Evolutionary conservation across 345 rosid genomes (phyloP).

Genomic region (Eucalyptus erythrocorys): DNA sequence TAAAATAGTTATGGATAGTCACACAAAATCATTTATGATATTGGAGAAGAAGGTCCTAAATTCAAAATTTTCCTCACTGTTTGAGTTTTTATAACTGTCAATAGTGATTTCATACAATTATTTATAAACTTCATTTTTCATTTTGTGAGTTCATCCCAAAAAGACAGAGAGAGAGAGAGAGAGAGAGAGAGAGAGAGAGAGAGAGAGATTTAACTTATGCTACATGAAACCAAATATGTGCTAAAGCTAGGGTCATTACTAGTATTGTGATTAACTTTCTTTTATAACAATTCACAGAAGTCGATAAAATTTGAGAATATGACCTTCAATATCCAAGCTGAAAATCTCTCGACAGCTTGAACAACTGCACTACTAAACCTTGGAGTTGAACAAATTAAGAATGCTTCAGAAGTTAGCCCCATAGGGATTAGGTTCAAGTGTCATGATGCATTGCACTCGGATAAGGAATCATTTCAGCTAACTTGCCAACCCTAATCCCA

Average conservation of each 20-base stretch:
- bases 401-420: background rate
- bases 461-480: background rate
- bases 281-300: background rate
- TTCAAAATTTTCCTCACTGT: fast-evolving
- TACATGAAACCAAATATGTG: background rate
- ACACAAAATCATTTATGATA: background rate
- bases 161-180: background rate
- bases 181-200: background rate
- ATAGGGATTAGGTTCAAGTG: background rate
- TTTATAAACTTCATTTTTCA: background rate
- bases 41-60: fast-evolving
- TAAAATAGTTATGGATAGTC: fast-evolving
- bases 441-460: background rate
- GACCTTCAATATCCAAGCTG: background rate
- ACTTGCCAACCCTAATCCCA: background rate
- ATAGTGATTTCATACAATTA: background rate
- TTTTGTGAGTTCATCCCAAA: background rate
- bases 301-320: background rate
- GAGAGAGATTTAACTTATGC: background rate
- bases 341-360: background rate
- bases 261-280: background rate
- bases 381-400: background rate
- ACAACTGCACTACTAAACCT: background rate
- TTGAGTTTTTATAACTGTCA: background rate
- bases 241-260: background rate